Percentiles rank a stretch among this genome's conserved stretches.
Evolutionary conservation across 163 green algal genomes (phyloP).

Genomic region (Scenedesmus sp.): DNA sequence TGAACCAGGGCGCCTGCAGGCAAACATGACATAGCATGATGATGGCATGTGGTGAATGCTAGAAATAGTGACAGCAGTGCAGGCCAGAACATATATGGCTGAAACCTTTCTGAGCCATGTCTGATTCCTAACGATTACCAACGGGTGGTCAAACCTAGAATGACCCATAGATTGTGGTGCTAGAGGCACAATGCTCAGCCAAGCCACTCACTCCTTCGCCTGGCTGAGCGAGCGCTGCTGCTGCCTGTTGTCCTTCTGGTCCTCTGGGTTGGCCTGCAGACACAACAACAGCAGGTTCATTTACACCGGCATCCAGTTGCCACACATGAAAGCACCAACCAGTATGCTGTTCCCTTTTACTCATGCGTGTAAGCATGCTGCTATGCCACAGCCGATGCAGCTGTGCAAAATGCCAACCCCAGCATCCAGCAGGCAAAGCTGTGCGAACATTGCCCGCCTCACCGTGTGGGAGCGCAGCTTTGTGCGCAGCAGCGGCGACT

Average conservation of each 20-base stretch:
- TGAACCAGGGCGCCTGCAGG: background rate
- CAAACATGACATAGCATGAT: background rate
- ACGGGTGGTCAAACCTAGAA: no score
- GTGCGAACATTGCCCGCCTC: background rate
- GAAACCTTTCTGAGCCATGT: no score
- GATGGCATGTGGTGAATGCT: background rate
- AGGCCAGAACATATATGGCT: background rate
- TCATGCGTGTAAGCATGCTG: background rate
- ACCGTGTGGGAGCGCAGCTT: constrained; percentile 46
- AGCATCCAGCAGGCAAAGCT: background rate
- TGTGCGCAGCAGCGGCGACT: constrained; percentile 56
- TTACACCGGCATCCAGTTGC: background rate
- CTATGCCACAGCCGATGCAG: background rate
- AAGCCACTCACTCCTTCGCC: background rate
- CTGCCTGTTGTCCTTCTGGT: background rate
- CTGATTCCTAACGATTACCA: no score
- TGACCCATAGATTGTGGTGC: background rate
- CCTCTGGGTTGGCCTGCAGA: background rate
- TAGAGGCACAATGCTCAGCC: background rate
- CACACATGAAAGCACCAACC: background rate
- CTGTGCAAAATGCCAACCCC: background rate
- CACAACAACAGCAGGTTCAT: background rate
- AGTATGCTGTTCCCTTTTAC: background rate
- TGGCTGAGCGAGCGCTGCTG: background rate
- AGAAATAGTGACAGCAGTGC: background rate